Conservation (phyloP, 1,284 basidiomycete species). For the Phlebopus sp. region DNA sequence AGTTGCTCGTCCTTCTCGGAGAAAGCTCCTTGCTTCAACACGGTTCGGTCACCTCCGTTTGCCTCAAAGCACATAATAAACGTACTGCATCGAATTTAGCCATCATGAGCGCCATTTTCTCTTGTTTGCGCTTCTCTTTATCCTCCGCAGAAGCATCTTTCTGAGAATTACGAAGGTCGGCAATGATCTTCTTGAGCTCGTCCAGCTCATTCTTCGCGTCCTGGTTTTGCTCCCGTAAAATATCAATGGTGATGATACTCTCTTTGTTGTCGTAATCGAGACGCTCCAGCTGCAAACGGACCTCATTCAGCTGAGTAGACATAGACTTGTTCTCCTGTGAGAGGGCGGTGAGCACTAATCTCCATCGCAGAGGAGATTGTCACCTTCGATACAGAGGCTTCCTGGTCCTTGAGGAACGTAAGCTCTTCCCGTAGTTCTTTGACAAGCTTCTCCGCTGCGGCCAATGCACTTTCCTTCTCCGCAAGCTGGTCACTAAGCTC, state of each 20-base stretch:
- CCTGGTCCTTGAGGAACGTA: constrained; percentile 89
- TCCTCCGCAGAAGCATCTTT: constrained; percentile 89
- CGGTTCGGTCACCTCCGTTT: constrained; percentile 12
- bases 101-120: constrained; percentile 99
- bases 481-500: constrained; percentile 93
- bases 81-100: constrained; percentile 93
- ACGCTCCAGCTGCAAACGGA: constrained; percentile 88
- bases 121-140: constrained; percentile 98
- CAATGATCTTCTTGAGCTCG: constrained; percentile 81
- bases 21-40: constrained; percentile 71
- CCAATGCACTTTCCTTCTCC: constrained; percentile 84
- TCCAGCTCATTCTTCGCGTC: constrained; percentile 90
- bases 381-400: constrained; percentile 73
- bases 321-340: constrained; percentile 87
- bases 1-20: constrained; percentile 94
- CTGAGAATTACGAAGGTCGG: constrained; percentile 77
- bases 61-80: constrained; percentile 11
- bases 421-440: constrained; percentile 87
- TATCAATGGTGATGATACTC: constrained; percentile 91
- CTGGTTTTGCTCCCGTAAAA: constrained; percentile 91
- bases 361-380: constrained; percentile 16
- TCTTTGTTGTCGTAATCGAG: constrained; percentile 97
- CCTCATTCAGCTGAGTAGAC: constrained; percentile 88
- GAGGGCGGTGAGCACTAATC: constrained; percentile 3
- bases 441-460: constrained; percentile 73